Evolutionary conservation across 2,329 filamentous ascomycete genomes (phyloP).

Genomic region (Aspergillus ochraceoroseus): DNA sequence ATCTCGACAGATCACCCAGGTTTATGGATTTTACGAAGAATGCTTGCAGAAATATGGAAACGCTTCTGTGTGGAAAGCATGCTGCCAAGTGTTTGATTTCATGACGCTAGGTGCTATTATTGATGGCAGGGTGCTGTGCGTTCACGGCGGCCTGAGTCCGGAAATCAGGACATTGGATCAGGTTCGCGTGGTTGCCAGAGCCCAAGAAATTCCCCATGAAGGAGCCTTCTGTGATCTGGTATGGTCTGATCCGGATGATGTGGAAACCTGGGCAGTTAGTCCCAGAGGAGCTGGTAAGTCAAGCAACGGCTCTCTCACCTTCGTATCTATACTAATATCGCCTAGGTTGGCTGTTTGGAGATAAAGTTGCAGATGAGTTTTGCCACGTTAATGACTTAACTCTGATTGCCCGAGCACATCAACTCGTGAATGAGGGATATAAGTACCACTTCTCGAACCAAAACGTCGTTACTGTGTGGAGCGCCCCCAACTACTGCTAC

Average conservation of each 20-base stretch:
- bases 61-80: constrained; percentile 73
- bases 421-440: constrained; percentile 72
- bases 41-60: constrained; percentile 73
- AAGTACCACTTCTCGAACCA: constrained; percentile 94
- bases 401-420: constrained; percentile 67
- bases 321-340: constrained; percentile 2
- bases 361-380: constrained; percentile 70
- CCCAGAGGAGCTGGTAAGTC: constrained; percentile 60
- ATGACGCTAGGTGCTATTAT: constrained; percentile 69
- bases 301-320: neutral
- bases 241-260: constrained; percentile 69
- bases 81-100: constrained; percentile 73
- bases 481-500: constrained; percentile 92
- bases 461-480: constrained; percentile 79
- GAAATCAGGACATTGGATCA: constrained; percentile 71
- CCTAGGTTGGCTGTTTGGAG: constrained; percentile 58
- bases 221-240: constrained; percentile 72
- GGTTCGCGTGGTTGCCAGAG: constrained; percentile 67
- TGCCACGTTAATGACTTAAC: constrained; percentile 70
- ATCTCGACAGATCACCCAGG: constrained; percentile 70
- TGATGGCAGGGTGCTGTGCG: constrained; percentile 68
- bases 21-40: constrained; percentile 75
- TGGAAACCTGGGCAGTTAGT: constrained; percentile 66
- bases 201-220: constrained; percentile 72
- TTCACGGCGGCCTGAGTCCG: constrained; percentile 66